Percentiles rank a stretch among this genome's conserved stretches.
Evolutionary conservation across 257 asterid species (phyloP).

Genomic region (Gardenia jasminoides): DNA sequence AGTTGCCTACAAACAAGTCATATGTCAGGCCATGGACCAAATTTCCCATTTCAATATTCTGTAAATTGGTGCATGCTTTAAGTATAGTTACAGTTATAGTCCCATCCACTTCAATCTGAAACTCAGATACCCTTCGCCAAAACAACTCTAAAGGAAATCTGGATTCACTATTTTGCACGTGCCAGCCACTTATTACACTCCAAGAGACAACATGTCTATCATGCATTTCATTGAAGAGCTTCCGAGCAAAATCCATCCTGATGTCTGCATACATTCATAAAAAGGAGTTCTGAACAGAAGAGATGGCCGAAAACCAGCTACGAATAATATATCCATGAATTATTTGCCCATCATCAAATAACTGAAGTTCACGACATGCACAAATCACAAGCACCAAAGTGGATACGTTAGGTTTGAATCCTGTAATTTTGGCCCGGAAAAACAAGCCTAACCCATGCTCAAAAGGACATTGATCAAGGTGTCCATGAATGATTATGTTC

Average conservation of each 20-base stretch:
- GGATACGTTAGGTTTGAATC: constrained; percentile 77
- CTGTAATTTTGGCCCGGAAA: constrained; percentile 43
- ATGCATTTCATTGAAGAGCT: constrained; percentile 61
- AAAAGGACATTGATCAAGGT: constrained; percentile 43
- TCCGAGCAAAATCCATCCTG: constrained; percentile 52
- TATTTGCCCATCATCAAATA: constrained; percentile 38
- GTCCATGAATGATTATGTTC: constrained; percentile 71
- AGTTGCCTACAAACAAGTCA: constrained; percentile 72
- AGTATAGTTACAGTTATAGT: constrained; percentile 63
- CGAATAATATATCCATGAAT: constrained; percentile 60
- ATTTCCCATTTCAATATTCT: constrained; percentile 49
- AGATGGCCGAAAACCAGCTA: constrained; percentile 48
- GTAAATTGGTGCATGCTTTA: constrained; percentile 60
- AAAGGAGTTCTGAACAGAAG: constrained; percentile 72
- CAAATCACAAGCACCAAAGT: constrained; percentile 68
- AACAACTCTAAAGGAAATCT: constrained; percentile 45
- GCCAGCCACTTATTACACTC: constrained; percentile 71
- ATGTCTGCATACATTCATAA: constrained; percentile 56
- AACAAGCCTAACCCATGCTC: constrained; percentile 52
- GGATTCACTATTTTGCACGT: constrained; percentile 40
- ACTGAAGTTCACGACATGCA: constrained; percentile 43
- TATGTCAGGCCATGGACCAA: constrained; percentile 52
- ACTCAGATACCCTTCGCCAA: constrained; percentile 47
- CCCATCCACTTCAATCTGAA: constrained; percentile 56
- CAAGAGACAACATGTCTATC: constrained; percentile 77